These are phyloP conservation scores for Tulasnella sp. DNA, from an alignment of 768 basidiomycete species.

Conservation along the genomic window DNA sequence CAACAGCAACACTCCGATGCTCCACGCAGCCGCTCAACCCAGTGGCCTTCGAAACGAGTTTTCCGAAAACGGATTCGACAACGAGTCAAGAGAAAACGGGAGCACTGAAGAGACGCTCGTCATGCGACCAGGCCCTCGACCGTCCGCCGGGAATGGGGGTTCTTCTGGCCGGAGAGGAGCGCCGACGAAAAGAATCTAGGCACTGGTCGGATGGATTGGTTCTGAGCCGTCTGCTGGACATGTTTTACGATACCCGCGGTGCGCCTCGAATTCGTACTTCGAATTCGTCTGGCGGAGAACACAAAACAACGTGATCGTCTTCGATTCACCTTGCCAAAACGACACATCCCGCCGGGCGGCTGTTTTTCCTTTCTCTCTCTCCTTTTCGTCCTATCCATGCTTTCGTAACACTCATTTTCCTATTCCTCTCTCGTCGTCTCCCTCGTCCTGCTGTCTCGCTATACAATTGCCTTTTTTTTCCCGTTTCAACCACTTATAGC, in stretches of 20 bases:
- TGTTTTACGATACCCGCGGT: slow-evolving; percentile 5
- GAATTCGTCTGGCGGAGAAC: slow-evolving; percentile 7
- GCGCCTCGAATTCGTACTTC: neutral
- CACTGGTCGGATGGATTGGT: slow-evolving; percentile 18
- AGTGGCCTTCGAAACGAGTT: slow-evolving; percentile 60
- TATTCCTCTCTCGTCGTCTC: neutral
- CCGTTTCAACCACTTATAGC: neutral
- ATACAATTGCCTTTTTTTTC: neutral
- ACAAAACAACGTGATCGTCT: neutral
- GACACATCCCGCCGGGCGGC: neutral
- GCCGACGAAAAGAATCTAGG: slow-evolving; percentile 2
- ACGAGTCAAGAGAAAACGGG: slow-evolving; percentile 34
- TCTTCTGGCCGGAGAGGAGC: neutral
- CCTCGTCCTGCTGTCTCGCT: neutral
- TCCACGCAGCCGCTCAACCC: slow-evolving; percentile 46
- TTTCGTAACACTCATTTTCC: slow-evolving; percentile 3
- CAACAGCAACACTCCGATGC: slow-evolving; percentile 59
- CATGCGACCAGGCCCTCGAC: slow-evolving; percentile 25
- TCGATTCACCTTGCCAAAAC: neutral
- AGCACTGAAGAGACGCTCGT: slow-evolving; percentile 36
- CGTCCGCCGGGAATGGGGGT: neutral
- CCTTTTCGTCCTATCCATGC: neutral
- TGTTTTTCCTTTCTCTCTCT: neutral
- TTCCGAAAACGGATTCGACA: slow-evolving; percentile 50
- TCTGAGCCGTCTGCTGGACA: neutral